A percentile compares a stretch with the other conserved stretches of the same genome.
These are phyloP conservation scores for Exophiala mesophila DNA, from an alignment of 2,329 filamentous ascomycete species.

Conservation along the genomic window DNA sequence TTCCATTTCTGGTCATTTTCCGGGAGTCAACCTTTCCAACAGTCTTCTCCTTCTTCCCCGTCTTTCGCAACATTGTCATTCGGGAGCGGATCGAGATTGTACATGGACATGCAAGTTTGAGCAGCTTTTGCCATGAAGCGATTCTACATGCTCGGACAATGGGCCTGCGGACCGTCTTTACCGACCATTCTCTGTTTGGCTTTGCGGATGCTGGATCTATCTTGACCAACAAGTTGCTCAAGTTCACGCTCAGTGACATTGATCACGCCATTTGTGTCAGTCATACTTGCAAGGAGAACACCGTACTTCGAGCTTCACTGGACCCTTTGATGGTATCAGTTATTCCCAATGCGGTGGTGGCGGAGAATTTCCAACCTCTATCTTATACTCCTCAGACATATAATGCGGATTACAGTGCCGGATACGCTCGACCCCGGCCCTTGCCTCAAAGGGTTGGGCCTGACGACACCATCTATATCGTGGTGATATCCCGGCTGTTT, in stretches of 20 bases:
- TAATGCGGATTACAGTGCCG: conserved; percentile 30
- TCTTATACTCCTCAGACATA: conserved; percentile 46
- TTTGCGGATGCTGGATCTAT: conserved; percentile 96
- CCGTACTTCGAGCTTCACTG: conserved; percentile 84
- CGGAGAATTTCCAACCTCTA: conserved; percentile 85
- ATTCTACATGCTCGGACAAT: conserved; percentile 94
- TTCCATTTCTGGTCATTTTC: conserved; percentile 94
- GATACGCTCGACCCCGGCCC: conserved; percentile 34
- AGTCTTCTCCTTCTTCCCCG: conserved; percentile 96
- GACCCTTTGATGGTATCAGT: conserved; percentile 97
- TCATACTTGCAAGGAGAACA: conserved; percentile 99
- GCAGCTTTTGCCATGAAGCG: conserved; percentile 88
- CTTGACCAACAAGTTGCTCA: conserved; percentile 91
- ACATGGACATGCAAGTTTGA: conserved; percentile 92
- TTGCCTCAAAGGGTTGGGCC: conserved; percentile 68
- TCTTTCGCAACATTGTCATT: conserved; percentile 94
- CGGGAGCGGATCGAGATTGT: conserved; percentile 95
- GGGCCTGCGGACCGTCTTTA: conserved; percentile 93
- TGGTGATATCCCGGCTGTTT: conserved; percentile 94
- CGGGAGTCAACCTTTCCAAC: conserved; percentile 90
- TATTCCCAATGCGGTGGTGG: conserved; percentile 94
- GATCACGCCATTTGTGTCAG: conserved; percentile 98
- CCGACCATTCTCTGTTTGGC: conserved; percentile 93
- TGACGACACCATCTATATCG: conserved; percentile 85
- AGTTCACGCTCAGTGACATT: conserved; percentile 92